Percentiles rank a stretch among this genome's conserved stretches.
These are phyloP conservation scores for Beauveria medogensis DNA, from an alignment of 2,329 filamentous ascomycete genomes.

Conservation along the genomic window DNA sequence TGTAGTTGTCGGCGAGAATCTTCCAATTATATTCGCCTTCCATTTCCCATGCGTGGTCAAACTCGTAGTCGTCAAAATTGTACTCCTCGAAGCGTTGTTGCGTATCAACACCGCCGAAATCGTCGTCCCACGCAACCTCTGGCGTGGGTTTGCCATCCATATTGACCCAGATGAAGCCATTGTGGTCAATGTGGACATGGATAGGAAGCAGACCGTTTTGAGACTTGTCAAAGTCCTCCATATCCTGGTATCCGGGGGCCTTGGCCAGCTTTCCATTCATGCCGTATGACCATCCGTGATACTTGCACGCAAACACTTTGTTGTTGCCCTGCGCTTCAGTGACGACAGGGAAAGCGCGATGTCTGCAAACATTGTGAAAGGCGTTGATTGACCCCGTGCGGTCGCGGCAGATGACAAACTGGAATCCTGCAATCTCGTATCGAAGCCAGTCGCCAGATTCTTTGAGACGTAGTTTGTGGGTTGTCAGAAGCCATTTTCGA, in stretches of 20 bases:
- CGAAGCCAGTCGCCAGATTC: conserved; percentile 45
- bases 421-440: conserved; percentile 42
- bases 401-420: conserved; percentile 41
- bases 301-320: conserved; percentile 45
- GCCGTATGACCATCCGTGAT: conserved; percentile 53
- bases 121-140: conserved; percentile 42
- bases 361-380: conserved; percentile 52
- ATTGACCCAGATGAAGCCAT: conserved; percentile 50
- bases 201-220: conserved; percentile 44
- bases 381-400: conserved; percentile 40
- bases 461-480: conserved; percentile 37
- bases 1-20: conserved; percentile 55
- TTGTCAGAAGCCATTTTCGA: conserved; percentile 39
- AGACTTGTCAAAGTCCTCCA: conserved; percentile 43
- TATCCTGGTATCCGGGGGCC: conserved; percentile 45
- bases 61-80: conserved; percentile 45
- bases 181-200: conserved; percentile 38
- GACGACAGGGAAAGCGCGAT: conserved; percentile 49
- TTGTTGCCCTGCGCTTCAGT: conserved; percentile 37
- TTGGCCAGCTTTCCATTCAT: conserved; percentile 45
- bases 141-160: conserved; percentile 38
- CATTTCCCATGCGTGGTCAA: conserved; percentile 51
- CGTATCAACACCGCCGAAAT: conserved; percentile 39
- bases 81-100: conserved; percentile 37
- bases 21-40: conserved; percentile 54